A percentile compares a stretch with the other conserved stretches of the same genome.
phyloP scores from a whole-genome alignment of 257 asterid species.

The Salvia hispanica region DNA sequence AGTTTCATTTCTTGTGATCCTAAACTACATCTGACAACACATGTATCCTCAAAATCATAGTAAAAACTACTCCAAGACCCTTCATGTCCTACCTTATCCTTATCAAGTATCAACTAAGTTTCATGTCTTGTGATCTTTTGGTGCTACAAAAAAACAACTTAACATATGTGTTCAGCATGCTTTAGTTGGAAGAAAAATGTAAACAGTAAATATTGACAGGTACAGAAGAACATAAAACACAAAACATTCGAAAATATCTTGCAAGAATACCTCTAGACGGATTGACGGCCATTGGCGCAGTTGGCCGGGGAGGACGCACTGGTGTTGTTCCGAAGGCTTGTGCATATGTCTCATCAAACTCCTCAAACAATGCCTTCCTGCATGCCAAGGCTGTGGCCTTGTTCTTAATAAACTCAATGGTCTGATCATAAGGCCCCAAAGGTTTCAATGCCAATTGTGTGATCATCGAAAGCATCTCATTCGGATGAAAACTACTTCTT shows the following conservation, averaged over 20 bases:
- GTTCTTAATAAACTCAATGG: conserved; percentile 56
- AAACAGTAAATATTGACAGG: neutral
- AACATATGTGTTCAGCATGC: neutral
- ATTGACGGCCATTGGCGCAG: conserved; percentile 49
- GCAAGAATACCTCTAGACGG: conserved; percentile 64
- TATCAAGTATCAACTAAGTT: neutral
- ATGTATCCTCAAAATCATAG: neutral
- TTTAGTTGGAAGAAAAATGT: neutral
- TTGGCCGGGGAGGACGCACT: conserved; percentile 50
- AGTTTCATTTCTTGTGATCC: neutral
- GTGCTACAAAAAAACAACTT: neutral
- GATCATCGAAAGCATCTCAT: conserved; percentile 56
- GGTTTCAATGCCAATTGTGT: conserved; percentile 64
- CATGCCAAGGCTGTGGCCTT: conserved; percentile 69
- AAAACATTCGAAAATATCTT: conserved; percentile 14
- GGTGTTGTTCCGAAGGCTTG: conserved; percentile 82
- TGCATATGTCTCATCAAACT: conserved; percentile 88
- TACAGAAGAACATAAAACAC: neutral
- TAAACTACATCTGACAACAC: neutral
- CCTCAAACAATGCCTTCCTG: conserved; percentile 79
- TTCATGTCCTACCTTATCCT: neutral
- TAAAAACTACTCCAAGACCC: neutral
- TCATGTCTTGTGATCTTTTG: neutral
- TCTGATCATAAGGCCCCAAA: conserved; percentile 34
- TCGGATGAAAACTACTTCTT: conserved; percentile 60